Evolutionary conservation across 2,329 filamentous ascomycete species (phyloP), one percentile per base, ranked within the genome.

Genomic region (Aspergillus bombycis): DNA sequence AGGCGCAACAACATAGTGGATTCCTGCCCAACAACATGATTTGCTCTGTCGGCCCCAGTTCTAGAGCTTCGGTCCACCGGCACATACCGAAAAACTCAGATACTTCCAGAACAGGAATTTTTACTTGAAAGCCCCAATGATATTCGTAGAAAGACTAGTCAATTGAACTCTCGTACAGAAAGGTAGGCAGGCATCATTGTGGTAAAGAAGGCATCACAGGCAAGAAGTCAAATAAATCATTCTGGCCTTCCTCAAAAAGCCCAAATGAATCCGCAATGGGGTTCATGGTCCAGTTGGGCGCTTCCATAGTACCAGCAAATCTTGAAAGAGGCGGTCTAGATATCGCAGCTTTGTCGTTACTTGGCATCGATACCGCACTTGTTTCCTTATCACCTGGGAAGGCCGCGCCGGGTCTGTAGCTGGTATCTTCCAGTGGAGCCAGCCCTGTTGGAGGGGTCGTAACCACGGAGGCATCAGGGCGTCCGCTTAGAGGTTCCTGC

Each of bases 251-350:
- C 46, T 77, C 75, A 34, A 77, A 77, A 10, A 77, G 66, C 7
- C 74, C 75, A 48, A 77, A 77, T 3, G 75, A 77, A 54, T 77
- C 75, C 9, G 75, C 75, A 62, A 77, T 77, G 1, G 75, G 73
- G 54, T 73, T 75, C 1, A 77, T 64, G 28, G 73, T 75, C 75
- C 75, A 77, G 50, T 74, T 77, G 4, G 75, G 75, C 12, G 71
- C 73, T 54, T 77, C 73, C 70, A 77, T 74, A 5, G 69, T 69
- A 23, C 71, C 72, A 23, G 72, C 69, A 14, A 76, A 60, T 56
- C 70, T 67, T 54, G 70, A 65, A 54, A 70, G 65, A 58, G 65
- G 68, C 55, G 70, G 68, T 68, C 68, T 70, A 62, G 64, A 54
- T 58, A 65, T 61, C 36, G 63, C 50, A 48, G 64, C 38, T 63